These are phyloP conservation scores for Helichrysum umbraculigerum DNA, from an alignment of 129 eudicot species.

Conservation along the genomic window DNA sequence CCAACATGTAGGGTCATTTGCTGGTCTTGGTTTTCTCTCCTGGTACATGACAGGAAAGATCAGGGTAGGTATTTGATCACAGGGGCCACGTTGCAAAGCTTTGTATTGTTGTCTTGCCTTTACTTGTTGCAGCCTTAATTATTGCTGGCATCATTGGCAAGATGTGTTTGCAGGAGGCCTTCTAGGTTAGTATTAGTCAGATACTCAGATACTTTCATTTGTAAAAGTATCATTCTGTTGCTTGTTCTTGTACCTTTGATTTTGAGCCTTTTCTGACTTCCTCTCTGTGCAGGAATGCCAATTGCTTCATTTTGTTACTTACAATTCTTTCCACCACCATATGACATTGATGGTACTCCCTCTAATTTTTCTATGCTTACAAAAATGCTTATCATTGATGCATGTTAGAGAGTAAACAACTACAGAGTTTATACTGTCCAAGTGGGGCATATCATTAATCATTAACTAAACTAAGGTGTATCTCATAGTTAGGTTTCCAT, in stretches of 20 bases:
- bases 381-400: too few relatives aligned
- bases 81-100: conserved; percentile 88
- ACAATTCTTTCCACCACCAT: conserved; percentile 80
- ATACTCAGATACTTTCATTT: too few relatives aligned
- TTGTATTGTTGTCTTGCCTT: conserved; percentile 66
- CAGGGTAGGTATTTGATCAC: conserved; percentile 72
- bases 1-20: conserved; percentile 70
- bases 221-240: neutral
- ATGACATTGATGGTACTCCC: conserved; percentile 58
- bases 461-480: too few relatives aligned
- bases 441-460: too few relatives aligned
- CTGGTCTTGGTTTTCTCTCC: conserved; percentile 86
- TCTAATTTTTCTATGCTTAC: neutral
- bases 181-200: conserved; percentile 46
- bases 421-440: too few relatives aligned
- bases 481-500: too few relatives aligned
- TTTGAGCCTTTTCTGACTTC: conserved; percentile 18
- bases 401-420: too few relatives aligned
- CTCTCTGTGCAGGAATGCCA: conserved; percentile 18
- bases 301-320: conserved; percentile 75
- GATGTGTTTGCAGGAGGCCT: conserved; percentile 88
- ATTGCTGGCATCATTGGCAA: conserved; percentile 97
- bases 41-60: conserved; percentile 81
- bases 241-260: neutral
- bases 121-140: conserved; percentile 74